Evolutionary conservation across 2,329 filamentous ascomycete species (phyloP).

Genomic region (Raffaelea deltoideospora): DNA sequence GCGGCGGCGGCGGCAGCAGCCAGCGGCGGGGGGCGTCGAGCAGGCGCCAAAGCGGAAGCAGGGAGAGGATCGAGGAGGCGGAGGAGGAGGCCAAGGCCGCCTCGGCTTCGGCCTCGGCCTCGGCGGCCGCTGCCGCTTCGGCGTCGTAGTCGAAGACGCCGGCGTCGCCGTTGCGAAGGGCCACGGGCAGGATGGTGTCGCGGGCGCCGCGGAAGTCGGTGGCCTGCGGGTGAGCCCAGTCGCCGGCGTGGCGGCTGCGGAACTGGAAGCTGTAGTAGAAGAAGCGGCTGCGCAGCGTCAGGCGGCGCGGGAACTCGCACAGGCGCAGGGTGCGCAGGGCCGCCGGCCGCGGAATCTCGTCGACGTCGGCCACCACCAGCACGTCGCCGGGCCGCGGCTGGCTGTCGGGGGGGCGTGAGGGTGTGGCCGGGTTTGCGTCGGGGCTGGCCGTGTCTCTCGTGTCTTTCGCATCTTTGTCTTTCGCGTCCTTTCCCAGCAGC

Average conservation of each 20-base stretch:
- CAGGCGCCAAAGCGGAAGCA: background rate
- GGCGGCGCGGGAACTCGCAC: conserved; percentile 35
- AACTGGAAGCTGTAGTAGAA: conserved; percentile 46
- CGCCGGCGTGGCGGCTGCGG: conserved; percentile 24
- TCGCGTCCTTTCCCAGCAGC: too few relatives aligned
- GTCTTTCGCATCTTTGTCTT: too few relatives aligned
- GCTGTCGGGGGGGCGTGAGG: conserved; percentile 19
- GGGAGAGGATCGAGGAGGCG: background rate
- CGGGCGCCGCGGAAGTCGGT: conserved; percentile 35
- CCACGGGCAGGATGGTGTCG: conserved; percentile 34
- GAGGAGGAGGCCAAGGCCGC: background rate
- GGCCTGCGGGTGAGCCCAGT: conserved; percentile 44
- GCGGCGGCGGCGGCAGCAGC: background rate
- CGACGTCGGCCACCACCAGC: conserved; percentile 43
- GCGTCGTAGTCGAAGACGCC: conserved; percentile 10
- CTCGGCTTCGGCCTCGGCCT: background rate
- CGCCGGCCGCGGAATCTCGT: conserved; percentile 41
- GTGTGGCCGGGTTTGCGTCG: conserved; percentile 14
- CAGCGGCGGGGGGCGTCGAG: too few relatives aligned
- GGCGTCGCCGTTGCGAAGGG: conserved; percentile 34
- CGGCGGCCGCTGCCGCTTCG: too few relatives aligned
- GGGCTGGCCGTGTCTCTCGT: background rate
- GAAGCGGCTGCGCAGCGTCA: conserved; percentile 35
- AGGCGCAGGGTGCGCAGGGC: conserved; percentile 31
- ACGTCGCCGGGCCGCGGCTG: conserved; percentile 32